phyloP scores from a whole-genome alignment of 495 filamentous ascomycete species.

The Penicillium diatomitis region DNA sequence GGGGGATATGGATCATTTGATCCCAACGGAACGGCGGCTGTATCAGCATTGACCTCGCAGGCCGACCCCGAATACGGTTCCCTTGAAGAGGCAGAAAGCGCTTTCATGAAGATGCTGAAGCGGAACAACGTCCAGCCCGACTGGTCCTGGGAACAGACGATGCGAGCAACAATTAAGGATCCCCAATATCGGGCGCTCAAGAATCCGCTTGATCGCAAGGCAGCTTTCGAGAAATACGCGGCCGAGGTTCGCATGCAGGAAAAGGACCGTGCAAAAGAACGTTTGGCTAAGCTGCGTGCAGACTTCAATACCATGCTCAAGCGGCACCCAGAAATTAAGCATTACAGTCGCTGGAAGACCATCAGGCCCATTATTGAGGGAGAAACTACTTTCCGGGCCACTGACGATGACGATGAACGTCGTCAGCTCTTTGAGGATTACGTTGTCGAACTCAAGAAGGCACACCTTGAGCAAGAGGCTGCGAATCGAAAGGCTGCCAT shows the following conservation, averaged over 20 bases:
- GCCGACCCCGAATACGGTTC: slow-evolving; percentile 78
- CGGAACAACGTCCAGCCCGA: slow-evolving; percentile 78
- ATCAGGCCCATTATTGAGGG: slow-evolving; percentile 90
- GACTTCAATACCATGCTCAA: slow-evolving; percentile 96
- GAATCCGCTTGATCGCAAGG: slow-evolving; percentile 85
- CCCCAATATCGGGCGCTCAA: slow-evolving; percentile 89
- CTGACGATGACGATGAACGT: slow-evolving; percentile 79
- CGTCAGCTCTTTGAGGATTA: slow-evolving; percentile 94
- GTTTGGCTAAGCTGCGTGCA: slow-evolving; percentile 82
- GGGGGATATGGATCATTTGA: slow-evolving; percentile 53
- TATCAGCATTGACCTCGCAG: slow-evolving; percentile 52
- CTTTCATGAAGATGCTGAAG: slow-evolving; percentile 85
- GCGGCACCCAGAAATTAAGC: slow-evolving; percentile 94
- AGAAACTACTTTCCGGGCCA: slow-evolving; percentile 89
- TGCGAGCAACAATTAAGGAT: slow-evolving; percentile 85
- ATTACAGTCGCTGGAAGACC: slow-evolving; percentile 97
- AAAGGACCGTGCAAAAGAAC: slow-evolving; percentile 90
- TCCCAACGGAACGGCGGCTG: slow-evolving; percentile 47
- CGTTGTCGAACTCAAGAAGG: slow-evolving; percentile 70
- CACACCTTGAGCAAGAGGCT: slow-evolving; percentile 64
- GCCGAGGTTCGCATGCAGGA: slow-evolving; percentile 85
- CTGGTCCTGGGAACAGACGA: slow-evolving; percentile 86
- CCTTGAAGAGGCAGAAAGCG: slow-evolving; percentile 84
- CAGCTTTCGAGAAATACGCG: slow-evolving; percentile 92
- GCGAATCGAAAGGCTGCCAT: slow-evolving; percentile 69